Base-by-base conservation (phyloP, 495 filamentous ascomycete species). In the Aspergillus steynii region DNA sequence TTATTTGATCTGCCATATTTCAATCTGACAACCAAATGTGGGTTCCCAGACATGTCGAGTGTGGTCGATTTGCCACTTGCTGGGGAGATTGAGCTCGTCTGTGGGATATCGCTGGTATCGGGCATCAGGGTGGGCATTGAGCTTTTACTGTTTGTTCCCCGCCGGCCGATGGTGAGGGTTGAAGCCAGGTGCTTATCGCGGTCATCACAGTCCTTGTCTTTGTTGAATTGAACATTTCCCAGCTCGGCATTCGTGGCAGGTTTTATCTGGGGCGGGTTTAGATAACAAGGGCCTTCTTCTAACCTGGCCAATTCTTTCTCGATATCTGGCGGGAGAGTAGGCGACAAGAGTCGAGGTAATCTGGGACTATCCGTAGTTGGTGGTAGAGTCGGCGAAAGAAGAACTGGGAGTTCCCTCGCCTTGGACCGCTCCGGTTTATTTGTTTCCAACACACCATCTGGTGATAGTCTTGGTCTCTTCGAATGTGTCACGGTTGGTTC, bases 251-350 rank as follows among this genome's bases (percentile, higher is more conserved):
- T 59, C 0, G 65, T 50, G 32, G 37, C 12, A 15, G 34, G 53
- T 34, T 59, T 50, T 51, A 64, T 64, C 27, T 66, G 62, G 2
- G 56, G 48, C 29, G 62, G 45, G 29, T 61, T 55, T 15, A 51
- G 45, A n/a, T 59, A 47, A 2, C 68, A 61, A 9, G 61, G 62
- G 20, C 64, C 66, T 27, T 72, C 70, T 31, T 68, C 66, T 49
- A 76, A 62, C 48, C 63, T 69, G 10, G 78, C 74, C 4, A 83
- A 59, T 57, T 80, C 79, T 59, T 77, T 80, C 60, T 83, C 80
- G 51, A 83, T 74, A 48, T 80, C 73, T 14, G 79, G 78, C 8
- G 81, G 78, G 8, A 83, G 69, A n/a, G 79, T 80, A 8, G 76
- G 77, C 14, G 78, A 80, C 27, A 80, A 60, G 29, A 80, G 69